Evolutionary conservation across 495 filamentous ascomycete species (phyloP), one percentile per base, ranked within the genome.

Genomic region (Penicillium turbatum): DNA sequence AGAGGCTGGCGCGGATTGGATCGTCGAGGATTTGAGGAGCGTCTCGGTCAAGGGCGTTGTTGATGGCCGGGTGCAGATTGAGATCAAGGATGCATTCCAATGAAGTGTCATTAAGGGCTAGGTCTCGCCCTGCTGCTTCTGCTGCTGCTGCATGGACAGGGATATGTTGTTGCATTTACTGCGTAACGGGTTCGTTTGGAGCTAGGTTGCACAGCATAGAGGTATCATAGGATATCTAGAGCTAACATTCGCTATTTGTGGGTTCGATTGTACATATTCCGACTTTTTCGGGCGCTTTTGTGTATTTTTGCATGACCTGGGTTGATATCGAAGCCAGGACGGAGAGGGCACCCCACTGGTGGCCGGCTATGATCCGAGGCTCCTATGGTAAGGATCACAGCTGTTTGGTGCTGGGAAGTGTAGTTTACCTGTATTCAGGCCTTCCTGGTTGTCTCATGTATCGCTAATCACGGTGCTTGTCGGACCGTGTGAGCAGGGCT

Each of bases 1-100:
- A 48, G 79, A 76, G 26, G 88, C 89, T 10, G 86, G 81, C 9
- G 88, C 93, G 17, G 91, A 97, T 71, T 96, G 89, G 86, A 82
- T 97, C 26, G 85, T 96, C 21, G 74, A 79, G 57, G 89, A 98
- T 69, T 71, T 98, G 72, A 71, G 74, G 32, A 88, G 86, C 54
- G 77, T 97, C 21, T 74, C 73, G 62, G 72, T 88, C 50, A 74
- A 83, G 58, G 62, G 60, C 1, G 74, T 73, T 37, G 73, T 71
- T 30, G 69, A 70, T 59, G 80, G 83, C 11, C 75, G 71, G 50
- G 65, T 88, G 52, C 73, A 79, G 63, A 66, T 89, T 64, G 74
- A 79, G 55, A 71, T 80, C 50, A 63, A 61, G 48, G 71, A 77
- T 63, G 72, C 72, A 2, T 72, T 72, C 39, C 72, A 74, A 62